Evolutionary conservation across 352 stramenopile species (phyloP).

Genomic region (Thalassiosira livingstoniorum): DNA sequence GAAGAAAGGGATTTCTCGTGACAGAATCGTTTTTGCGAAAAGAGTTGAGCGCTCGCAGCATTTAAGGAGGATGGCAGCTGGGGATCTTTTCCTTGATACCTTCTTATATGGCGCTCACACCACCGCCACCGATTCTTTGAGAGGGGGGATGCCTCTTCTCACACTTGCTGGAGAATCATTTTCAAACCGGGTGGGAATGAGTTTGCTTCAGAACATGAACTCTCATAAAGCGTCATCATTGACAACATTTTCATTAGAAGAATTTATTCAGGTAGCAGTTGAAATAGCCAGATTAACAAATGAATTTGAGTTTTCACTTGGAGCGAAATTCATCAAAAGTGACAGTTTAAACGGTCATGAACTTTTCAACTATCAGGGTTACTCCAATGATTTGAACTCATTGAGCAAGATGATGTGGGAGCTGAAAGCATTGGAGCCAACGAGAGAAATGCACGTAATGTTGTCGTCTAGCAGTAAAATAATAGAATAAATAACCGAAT

Average conservation of each 20-base stretch:
- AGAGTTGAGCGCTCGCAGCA: constrained; percentile 84
- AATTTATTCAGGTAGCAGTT: constrained; percentile 20
- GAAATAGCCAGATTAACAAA: constrained; percentile 1
- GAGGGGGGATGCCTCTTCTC: constrained; percentile 64
- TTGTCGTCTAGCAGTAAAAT: too few species aligned
- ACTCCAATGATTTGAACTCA: constrained; percentile 11
- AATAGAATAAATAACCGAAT: too few species aligned
- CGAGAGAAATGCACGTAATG: constrained; percentile 19
- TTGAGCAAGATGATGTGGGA: constrained; percentile 19
- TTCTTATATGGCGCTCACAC: constrained; percentile 93
- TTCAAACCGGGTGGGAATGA: constrained; percentile 48
- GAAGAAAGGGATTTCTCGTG: constrained; percentile 34
- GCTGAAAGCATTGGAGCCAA: neutral
- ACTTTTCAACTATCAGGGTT: constrained; percentile 11
- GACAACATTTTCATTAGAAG: constrained; percentile 9
- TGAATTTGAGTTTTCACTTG: neutral
- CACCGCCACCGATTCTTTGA: constrained; percentile 90
- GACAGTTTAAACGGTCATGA: neutral
- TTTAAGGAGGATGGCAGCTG: constrained; percentile 82
- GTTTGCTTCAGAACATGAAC: constrained; percentile 28
- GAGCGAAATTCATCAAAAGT: neutral
- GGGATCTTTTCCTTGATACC: constrained; percentile 92
- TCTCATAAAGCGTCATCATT: constrained; percentile 15
- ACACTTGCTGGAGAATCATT: constrained; percentile 54
- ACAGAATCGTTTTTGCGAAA: constrained; percentile 87